A percentile compares a stretch with the other conserved stretches of the same genome.
phyloP scores from a whole-genome alignment of 2,329 filamentous ascomycete genomes.

The Penicillium nordicum region DNA sequence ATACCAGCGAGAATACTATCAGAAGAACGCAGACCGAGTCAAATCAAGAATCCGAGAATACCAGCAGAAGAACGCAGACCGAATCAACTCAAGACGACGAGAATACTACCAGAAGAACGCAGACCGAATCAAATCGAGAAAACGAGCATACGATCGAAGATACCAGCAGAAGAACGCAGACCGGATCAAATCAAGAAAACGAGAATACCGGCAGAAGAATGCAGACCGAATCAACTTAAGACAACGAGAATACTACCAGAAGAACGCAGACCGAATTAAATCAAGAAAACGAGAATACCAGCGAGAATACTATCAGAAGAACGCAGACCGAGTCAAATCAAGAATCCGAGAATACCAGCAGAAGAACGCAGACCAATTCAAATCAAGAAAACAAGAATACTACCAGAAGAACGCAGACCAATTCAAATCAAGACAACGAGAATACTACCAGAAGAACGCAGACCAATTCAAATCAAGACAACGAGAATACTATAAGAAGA shows the following conservation, averaged over 20 bases:
- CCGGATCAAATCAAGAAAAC: too few species aligned
- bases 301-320: too few species aligned
- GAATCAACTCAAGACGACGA: too few species aligned
- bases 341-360: not conserved
- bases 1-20: not conserved
- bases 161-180: too few species aligned
- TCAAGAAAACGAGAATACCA: too few species aligned
- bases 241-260: too few species aligned
- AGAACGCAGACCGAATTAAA: too few species aligned
- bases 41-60: too few species aligned
- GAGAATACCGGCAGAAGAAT: too few species aligned
- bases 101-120: not conserved
- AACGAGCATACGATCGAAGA: too few species aligned
- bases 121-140: fast-evolving
- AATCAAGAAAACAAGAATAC: not conserved
- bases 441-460: not conserved
- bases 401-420: not conserved
- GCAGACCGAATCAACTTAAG: too few species aligned
- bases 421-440: not conserved
- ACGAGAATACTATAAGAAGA: not conserved
- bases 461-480: not conserved
- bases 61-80: not conserved
- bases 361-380: not conserved
- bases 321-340: too few species aligned
- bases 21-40: not conserved